These are phyloP conservation scores for Dictyostelium firmibasis DNA, from an alignment of 78 protist genomes.

Conservation along the genomic window DNA sequence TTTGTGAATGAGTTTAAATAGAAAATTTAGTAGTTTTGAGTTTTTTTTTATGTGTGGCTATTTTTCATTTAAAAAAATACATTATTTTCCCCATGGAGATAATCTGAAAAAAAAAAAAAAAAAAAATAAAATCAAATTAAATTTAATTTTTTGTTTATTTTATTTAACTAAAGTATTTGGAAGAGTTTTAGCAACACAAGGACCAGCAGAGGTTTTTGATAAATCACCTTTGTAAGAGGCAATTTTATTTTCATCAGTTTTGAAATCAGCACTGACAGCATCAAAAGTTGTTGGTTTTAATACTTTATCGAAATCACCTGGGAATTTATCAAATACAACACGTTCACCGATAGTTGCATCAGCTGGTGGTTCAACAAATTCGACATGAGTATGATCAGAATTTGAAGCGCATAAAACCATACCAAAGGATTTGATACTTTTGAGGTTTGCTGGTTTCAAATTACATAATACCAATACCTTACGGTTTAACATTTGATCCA, in stretches of 20 bases:
- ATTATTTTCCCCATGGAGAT: too few species aligned
- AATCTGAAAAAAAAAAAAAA: too few species aligned
- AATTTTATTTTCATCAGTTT: constrained; percentile 38
- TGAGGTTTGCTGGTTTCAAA: constrained; percentile 80
- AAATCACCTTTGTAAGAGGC: constrained; percentile 80
- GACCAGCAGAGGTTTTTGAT: constrained; percentile 72
- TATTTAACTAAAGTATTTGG: constrained; percentile 50
- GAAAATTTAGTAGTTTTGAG: too few species aligned
- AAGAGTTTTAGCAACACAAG: constrained; percentile 49
- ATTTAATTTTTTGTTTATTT: neutral
- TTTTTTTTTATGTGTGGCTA: too few species aligned
- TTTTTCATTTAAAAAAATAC: too few species aligned
- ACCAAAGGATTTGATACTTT: constrained; percentile 85
- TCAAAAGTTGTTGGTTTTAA: constrained; percentile 68
- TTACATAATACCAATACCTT: constrained; percentile 89
- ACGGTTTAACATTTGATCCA: constrained; percentile 71
- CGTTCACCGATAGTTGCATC: constrained; percentile 79
- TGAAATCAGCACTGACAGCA: constrained; percentile 17
- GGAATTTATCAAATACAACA: constrained; percentile 51
- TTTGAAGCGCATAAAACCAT: constrained; percentile 90
- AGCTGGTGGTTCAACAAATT: constrained; percentile 77
- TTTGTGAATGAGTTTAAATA: too few species aligned
- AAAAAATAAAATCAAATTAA: neutral
- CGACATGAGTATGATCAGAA: constrained; percentile 55
- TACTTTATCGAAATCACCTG: constrained; percentile 80